Evolutionary conservation across 2,329 filamentous ascomycete genomes (phyloP).

Genomic region (Fusarium domesticum): DNA sequence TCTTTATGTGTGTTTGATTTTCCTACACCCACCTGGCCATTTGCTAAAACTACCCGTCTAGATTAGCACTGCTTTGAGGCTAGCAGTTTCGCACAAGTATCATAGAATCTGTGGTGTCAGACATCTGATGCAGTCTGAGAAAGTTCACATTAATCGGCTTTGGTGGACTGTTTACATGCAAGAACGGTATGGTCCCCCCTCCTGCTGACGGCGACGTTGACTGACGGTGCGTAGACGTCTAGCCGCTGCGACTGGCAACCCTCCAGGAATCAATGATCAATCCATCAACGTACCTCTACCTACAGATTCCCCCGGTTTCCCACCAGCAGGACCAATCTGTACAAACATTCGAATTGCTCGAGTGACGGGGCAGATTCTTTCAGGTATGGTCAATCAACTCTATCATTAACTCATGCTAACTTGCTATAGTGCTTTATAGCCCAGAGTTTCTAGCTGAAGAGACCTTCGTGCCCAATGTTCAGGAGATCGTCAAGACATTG

Average conservation of each 20-base stretch:
- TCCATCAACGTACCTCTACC: slow-evolving; percentile 27
- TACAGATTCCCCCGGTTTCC: slow-evolving; percentile 29
- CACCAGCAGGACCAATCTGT: slow-evolving; percentile 28
- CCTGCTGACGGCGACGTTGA: rapidly evolving
- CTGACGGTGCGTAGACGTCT: slow-evolving; percentile 18
- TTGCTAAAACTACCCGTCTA: neutral
- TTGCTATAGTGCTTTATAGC: slow-evolving; percentile 28
- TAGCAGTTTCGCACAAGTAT: slow-evolving; percentile 30
- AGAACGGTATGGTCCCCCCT: slow-evolving; percentile 27
- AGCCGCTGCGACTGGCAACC: slow-evolving; percentile 27
- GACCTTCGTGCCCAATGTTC: slow-evolving; percentile 31
- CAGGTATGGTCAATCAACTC: slow-evolving; percentile 5
- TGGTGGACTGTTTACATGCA: slow-evolving; percentile 34
- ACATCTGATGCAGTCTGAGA: slow-evolving; percentile 27
- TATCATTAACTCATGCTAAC: rapidly evolving
- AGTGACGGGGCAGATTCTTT: slow-evolving; percentile 27
- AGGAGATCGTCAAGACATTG: slow-evolving; percentile 31
- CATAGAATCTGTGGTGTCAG: slow-evolving; percentile 28
- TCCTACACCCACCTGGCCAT: rapidly evolving
- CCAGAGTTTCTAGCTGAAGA: slow-evolving; percentile 30
- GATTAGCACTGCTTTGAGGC: slow-evolving; percentile 30
- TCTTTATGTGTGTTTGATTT: slow-evolving; percentile 17
- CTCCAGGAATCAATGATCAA: slow-evolving; percentile 25
- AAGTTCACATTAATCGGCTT: slow-evolving; percentile 27
- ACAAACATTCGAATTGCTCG: slow-evolving; percentile 30